Conservation (phyloP, 805 yeast genomes). For the Teunomyces barrocoloradensis region DNA sequence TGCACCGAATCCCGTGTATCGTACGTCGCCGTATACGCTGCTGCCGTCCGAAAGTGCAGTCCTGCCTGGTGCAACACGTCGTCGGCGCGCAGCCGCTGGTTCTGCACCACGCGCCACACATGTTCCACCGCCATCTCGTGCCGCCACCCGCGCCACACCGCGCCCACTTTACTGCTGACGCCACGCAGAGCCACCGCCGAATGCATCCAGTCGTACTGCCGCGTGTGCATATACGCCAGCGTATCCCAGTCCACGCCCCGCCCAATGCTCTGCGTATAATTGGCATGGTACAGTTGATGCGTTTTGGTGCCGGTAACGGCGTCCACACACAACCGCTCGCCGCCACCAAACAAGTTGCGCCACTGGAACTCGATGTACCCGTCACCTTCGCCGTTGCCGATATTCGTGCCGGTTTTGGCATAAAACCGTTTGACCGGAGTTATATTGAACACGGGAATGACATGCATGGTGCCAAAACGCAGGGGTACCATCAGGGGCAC, state of each 20-base stretch:
- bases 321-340: constrained; percentile 49
- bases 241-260: constrained; percentile 41
- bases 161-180: constrained; percentile 37
- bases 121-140: constrained; percentile 51
- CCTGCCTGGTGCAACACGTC: constrained; percentile 43
- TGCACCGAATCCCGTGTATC: constrained; percentile 45
- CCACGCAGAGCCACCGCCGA: constrained; percentile 47
- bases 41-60: constrained; percentile 42
- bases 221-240: constrained; percentile 39
- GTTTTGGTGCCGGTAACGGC: constrained; percentile 49
- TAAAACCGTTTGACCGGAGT: constrained; percentile 66
- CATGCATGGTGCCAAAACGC: constrained; percentile 17
- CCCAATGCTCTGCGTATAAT: constrained; percentile 46
- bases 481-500: constrained; percentile 17
- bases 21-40: constrained; percentile 37
- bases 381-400: constrained; percentile 96
- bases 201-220: constrained; percentile 48
- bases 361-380: constrained; percentile 78
- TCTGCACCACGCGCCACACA: constrained; percentile 36
- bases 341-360: constrained; percentile 57
- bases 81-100: constrained; percentile 26
- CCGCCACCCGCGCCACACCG: constrained; percentile 36
- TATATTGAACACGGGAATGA: constrained; percentile 38
- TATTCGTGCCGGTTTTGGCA: constrained; percentile 91
- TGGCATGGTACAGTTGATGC: constrained; percentile 47